Evolutionary conservation across 306 rosid genomes (phyloP).

Genomic region (Glycine soja): DNA sequence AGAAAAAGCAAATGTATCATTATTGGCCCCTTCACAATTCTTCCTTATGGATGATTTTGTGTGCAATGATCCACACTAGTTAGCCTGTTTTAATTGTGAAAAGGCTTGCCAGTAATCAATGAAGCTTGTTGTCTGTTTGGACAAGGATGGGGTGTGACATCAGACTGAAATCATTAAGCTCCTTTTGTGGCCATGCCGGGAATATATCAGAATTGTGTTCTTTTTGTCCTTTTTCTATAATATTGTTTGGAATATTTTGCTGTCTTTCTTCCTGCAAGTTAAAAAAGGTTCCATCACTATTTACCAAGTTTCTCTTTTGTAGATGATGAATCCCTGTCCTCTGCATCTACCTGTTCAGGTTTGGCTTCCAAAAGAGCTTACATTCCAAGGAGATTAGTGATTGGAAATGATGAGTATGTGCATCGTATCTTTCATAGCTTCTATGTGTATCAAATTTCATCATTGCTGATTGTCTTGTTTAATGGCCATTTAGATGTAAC

Average conservation of each 20-base stretch:
- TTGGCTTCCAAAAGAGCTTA: slow-evolving; percentile 70
- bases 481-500: slow-evolving; percentile 17
- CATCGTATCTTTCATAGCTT: slow-evolving; percentile 40
- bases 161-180: background rate
- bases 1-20: no score
- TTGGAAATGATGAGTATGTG: slow-evolving; percentile 94
- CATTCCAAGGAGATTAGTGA: slow-evolving; percentile 85
- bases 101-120: no score
- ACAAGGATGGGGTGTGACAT: slow-evolving; percentile 22
- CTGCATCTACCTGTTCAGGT: slow-evolving; percentile 57
- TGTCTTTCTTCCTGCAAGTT: slow-evolving; percentile 20
- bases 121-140: background rate
- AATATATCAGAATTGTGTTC: slow-evolving; percentile 22
- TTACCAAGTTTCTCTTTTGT: slow-evolving; percentile 44
- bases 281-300: slow-evolving; percentile 24
- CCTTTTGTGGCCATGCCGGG: no score
- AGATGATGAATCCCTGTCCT: slow-evolving; percentile 69
- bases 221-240: slow-evolving; percentile 1
- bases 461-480: slow-evolving; percentile 36
- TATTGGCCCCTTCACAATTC: no score
- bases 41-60: no score
- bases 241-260: slow-evolving; percentile 26
- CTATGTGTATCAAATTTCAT: background rate
- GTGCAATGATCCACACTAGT: no score
- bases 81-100: no score